Base-by-base conservation (phyloP, 768 basidiomycete genomes). In the Tricholoma flavovirens region DNA sequence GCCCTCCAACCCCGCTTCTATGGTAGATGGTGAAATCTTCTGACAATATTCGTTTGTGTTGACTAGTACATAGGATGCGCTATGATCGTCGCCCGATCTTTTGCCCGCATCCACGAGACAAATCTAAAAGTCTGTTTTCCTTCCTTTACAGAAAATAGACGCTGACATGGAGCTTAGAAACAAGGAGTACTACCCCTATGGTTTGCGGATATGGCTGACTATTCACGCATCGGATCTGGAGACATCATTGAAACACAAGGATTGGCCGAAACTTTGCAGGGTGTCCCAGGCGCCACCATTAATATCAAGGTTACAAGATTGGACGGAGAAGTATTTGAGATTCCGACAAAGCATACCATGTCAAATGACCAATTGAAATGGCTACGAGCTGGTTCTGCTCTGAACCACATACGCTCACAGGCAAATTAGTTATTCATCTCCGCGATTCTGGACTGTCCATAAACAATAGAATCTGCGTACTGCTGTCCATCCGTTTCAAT, bases 61-160 rank as follows among this genome's bases (percentile, higher is more conserved):
- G 19, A 67, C 7, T 22, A 32, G 14, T 17, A 10, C 59, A 40
- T 46, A 88, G 92, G 96, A 15, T 93, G 93, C 64, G 82, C 80
- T 5, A 75, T 93, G 76, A 94, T 98, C 62, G 69, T 97, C 55
- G 93, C 93, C 0, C 79, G 93, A 19, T 98, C 94, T 1, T 98
- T 99, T 65, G 97, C 97, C 61, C 88, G 97, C 51, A 99, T 99
- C 51, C 97, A 99, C 68, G 97, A 98, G 75, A 96, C 95, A 5
- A 98, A 98, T 70, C 73, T 98, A 56, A 97, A 97, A 77, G 93
- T 89, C 59, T 36, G 78, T 53, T 36, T 36, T 26, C 45, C 33
- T 43, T 43, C 17, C 32, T 29, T 6, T 3, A 15, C 38, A 26
- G 14, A 35, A 15, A 30, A 21, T 43, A 43, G 22, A 56, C 60